Conservation (phyloP, 169 alveolate genomes). For the Plasmodium blacklocki region DNA sequence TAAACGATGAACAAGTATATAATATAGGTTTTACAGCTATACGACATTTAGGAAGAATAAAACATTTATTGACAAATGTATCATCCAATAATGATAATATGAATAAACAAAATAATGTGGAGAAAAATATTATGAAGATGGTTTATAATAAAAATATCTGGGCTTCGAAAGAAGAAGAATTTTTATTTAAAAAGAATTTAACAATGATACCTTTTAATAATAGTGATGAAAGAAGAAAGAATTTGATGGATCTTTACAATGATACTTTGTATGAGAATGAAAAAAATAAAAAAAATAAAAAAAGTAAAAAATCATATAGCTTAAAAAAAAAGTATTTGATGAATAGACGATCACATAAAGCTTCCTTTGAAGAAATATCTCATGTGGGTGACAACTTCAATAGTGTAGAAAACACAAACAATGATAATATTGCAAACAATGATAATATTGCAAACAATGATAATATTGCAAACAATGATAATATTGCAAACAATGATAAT, state of each 20-base stretch:
- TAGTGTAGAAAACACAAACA: too few relatives aligned
- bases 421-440: too few relatives aligned
- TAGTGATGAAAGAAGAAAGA: neutral
- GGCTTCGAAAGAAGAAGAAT: slow-evolving; percentile 27
- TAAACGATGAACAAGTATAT: slow-evolving; percentile 24
- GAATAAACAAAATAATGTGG: neutral
- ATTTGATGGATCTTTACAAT: neutral
- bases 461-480: too few relatives aligned
- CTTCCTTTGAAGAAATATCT: neutral
- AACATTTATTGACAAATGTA: neutral
- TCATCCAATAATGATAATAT: neutral
- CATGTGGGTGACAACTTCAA: too few relatives aligned
- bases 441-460: too few relatives aligned
- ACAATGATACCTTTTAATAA: slow-evolving; percentile 1
- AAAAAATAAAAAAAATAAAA: slow-evolving; percentile 7
- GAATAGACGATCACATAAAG: neutral
- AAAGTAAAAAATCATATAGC: neutral
- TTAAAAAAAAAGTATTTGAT: slow-evolving; percentile 8
- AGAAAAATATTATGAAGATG: neutral
- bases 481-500: too few relatives aligned
- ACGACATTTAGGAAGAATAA: slow-evolving; percentile 47
- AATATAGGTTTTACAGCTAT: slow-evolving; percentile 65
- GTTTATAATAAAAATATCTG: neutral
- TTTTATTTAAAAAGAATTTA: slow-evolving; percentile 26
- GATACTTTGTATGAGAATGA: slow-evolving; percentile 6